phyloP scores from a whole-genome alignment of 2,329 filamentous ascomycete genomes.

The Aspergillus ibericus region DNA sequence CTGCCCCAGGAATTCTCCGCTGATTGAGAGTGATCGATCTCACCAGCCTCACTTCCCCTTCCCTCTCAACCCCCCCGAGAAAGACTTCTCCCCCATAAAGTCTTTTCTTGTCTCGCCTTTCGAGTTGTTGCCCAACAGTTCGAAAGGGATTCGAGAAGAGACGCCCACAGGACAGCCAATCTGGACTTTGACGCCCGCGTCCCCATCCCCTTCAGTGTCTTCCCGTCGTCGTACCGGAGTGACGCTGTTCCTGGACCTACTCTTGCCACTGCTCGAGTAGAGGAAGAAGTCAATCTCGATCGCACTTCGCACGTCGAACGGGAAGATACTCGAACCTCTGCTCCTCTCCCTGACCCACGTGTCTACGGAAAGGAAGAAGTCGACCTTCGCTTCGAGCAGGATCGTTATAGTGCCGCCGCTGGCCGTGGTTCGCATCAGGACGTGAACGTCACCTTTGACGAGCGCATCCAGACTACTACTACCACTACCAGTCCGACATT shows the following conservation, averaged over 20 bases:
- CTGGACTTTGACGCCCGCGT: conserved; percentile 99
- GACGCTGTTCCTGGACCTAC: conserved; percentile 66
- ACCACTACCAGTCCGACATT: not conserved
- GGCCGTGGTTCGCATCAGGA: conserved; percentile 35
- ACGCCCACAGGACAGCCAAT: conserved; percentile 79
- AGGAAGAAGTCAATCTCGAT: conserved; percentile 81
- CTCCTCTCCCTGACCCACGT: conserved; percentile 64
- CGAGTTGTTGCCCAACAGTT: conserved; percentile 48
- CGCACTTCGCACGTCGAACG: conserved; percentile 83
- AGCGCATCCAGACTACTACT: conserved; percentile 34
- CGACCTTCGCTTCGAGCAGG: conserved; percentile 68
- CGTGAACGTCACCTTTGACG: conserved; percentile 30
- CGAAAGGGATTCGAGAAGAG: conserved; percentile 67
- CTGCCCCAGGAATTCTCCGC: conserved; percentile 22
- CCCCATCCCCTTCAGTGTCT: conserved; percentile 99
- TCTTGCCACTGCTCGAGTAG: conserved; percentile 68
- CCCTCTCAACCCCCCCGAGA: conserved; percentile 28
- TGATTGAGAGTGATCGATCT: conserved; percentile 26
- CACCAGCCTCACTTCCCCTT: conserved; percentile 11
- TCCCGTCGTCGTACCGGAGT: conserved; percentile 95
- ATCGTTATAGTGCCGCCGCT: not conserved
- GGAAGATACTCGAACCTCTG: conserved; percentile 84
- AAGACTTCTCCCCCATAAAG: conserved; percentile 40
- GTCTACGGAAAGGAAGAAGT: conserved; percentile 81
- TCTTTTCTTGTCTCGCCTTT: conserved; percentile 53